Conservation (phyloP, 2,329 filamentous ascomycete genomes). For the Pseudopithomyces maydicus region DNA sequence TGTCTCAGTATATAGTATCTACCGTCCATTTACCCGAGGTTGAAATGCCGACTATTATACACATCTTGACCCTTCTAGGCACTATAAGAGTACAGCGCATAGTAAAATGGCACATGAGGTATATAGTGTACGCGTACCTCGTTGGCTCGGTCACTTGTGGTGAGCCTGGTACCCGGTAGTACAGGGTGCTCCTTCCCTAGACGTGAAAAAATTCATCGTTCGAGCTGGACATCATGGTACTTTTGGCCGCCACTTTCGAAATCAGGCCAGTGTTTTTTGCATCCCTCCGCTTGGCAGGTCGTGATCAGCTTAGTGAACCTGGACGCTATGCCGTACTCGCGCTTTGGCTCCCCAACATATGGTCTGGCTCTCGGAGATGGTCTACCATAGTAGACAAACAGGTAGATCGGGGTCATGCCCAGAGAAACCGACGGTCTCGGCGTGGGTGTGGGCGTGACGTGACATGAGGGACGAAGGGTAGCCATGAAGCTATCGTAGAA, state of each 20-base stretch:
- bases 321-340: neutral
- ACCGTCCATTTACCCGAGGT: too few relatives aligned
- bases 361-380: neutral
- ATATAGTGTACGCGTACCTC: neutral
- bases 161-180: neutral
- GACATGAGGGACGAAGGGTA: neutral
- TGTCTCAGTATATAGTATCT: neutral
- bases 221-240: conserved; percentile 37
- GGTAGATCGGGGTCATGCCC: neutral
- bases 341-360: neutral
- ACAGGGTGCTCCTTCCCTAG: conserved; percentile 2
- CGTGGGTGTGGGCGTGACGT: conserved; percentile 6
- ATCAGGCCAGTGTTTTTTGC: neutral
- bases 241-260: conserved; percentile 13
- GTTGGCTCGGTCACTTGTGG: neutral
- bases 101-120: neutral
- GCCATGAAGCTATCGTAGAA: neutral
- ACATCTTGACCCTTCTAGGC: too few relatives aligned
- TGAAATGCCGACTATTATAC: too few relatives aligned
- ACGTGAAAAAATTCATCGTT: conserved; percentile 24
- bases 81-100: too few relatives aligned
- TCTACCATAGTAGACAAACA: neutral
- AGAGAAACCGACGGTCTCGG: conserved; percentile 1
- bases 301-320: neutral
- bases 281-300: conserved; percentile 1